Base-by-base conservation (phyloP, 768 basidiomycete genomes). In the Boletus insuetus region DNA sequence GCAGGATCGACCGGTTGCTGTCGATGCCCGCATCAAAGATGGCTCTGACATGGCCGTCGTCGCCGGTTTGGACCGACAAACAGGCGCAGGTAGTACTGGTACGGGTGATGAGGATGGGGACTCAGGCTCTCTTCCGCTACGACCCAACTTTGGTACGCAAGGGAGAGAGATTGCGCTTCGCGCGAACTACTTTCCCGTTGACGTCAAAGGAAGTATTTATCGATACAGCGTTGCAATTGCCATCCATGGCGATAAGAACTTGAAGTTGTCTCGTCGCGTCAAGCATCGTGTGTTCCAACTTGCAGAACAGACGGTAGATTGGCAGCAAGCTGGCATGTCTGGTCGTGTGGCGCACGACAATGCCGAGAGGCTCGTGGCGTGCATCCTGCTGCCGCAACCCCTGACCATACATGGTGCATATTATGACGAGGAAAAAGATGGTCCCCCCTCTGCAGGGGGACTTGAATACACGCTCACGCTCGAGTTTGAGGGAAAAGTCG, bases 21-120 rank as follows among this genome's bases (percentile, higher is more conserved):
- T 91, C 44, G 78, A 83, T 55, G 72, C 77, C 49, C 89, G 89
- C 74, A 54, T 67, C 74, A 20, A 61, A 61, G 73, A 76, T 58
- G 63, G 54, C 40, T 75, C 74, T 2, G 75, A 79, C 63, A 69
- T 72, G 56, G 64, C 66, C 22, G 67, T 75, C 34, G 67, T 82
- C 10, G 59, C 62, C 10, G 54, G 54, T 1, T 63, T 79, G 39
- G 58, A 61, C 14, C 49, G 53, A 3, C 48, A 29, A 56, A 60
- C 14, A 51, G 26, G 26, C 26, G 26, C 6, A 4, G 22, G 42
- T 13, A 1, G 42, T 13, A 1, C 75, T 8, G 42, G 52, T 22
- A 58, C 64, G 24, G 64, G 54, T n/a, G 45, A 24, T 0, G 43
- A 47, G 9, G 17, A 6, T 19, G 0, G 7, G 8, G 19, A 38